A percentile compares a stretch with the other conserved stretches of the same genome.
Evolutionary conservation across 805 yeast species (phyloP).

Genomic region (Cyberlindnera maclurae): DNA sequence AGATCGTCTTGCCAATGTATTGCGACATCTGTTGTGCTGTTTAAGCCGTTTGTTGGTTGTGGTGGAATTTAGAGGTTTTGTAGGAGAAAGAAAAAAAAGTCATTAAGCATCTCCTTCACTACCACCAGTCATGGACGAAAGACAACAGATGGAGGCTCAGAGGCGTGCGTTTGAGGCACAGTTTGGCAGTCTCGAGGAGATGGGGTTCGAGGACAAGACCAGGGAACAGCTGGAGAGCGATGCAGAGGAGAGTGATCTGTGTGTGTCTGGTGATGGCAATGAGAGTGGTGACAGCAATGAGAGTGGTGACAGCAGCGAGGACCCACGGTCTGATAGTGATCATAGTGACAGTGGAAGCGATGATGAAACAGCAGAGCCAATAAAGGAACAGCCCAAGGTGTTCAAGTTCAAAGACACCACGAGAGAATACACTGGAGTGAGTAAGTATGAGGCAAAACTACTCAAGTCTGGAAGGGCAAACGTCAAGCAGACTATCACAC

Average conservation of each 20-base stretch:
- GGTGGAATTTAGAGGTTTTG: no score
- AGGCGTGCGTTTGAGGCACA: conserved; percentile 56
- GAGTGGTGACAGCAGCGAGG: conserved; percentile 25
- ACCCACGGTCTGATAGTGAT: conserved; percentile 15
- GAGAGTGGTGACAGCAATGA: conserved; percentile 4
- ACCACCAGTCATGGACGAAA: no score
- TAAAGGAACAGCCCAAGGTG: conserved; percentile 19
- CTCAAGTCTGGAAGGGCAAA: conserved; percentile 52
- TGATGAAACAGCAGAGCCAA: conserved; percentile 11
- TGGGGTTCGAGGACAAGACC: conserved; percentile 46
- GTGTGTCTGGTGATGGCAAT: conserved; percentile 4
- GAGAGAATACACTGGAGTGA: conserved; percentile 24
- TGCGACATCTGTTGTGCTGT: conserved; percentile 68
- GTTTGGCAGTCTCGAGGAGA: conserved; percentile 49
- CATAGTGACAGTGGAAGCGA: conserved; percentile 17
- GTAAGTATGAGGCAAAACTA: conserved; percentile 44
- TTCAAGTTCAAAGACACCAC: conserved; percentile 36
- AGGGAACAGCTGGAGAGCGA: no score
- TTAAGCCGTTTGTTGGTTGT: background rate
- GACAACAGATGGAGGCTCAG: conserved; percentile 43
- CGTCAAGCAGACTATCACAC: conserved; percentile 23
- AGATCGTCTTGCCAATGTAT: conserved; percentile 84
- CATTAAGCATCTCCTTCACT: no score
- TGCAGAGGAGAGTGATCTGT: conserved; percentile 7
- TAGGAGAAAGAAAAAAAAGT: no score